Conservation (phyloP, 1,284 basidiomycete species). For the Cutaneotrichosporon sp. region DNA sequence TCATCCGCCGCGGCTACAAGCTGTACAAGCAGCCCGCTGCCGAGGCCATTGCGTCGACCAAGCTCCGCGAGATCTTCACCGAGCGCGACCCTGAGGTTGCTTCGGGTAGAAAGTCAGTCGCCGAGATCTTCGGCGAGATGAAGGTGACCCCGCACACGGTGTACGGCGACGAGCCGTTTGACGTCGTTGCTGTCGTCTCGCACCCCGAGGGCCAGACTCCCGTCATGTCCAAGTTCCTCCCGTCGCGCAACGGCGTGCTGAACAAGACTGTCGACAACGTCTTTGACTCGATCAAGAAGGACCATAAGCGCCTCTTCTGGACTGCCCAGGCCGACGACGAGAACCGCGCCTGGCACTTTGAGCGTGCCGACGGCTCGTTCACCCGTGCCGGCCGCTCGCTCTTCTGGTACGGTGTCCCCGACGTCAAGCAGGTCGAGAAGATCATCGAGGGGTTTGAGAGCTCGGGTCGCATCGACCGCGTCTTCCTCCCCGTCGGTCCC, state of each 20-base stretch:
- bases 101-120: constrained; percentile 79
- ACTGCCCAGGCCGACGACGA: constrained; percentile 93
- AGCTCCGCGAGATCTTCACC: constrained; percentile 86
- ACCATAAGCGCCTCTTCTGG: constrained; percentile 95
- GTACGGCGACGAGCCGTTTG: constrained; percentile 96
- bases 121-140: constrained; percentile 80
- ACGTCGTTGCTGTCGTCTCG: constrained; percentile 90
- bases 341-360: constrained; percentile 96
- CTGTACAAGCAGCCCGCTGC: constrained; percentile 84
- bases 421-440: constrained; percentile 87
- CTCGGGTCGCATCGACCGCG: constrained; percentile 78
- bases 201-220: constrained; percentile 87
- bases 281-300: constrained; percentile 91
- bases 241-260: constrained; percentile 82
- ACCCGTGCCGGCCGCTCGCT: constrained; percentile 85
- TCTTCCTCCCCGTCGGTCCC: constrained; percentile 88
- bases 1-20: constrained; percentile 96
- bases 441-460: constrained; percentile 79
- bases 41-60: constrained; percentile 83
- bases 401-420: constrained; percentile 97
- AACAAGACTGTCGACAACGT: constrained; percentile 98
- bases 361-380: constrained; percentile 96
- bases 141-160: constrained; percentile 84
- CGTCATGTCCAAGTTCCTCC: constrained; percentile 87
- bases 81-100: constrained; percentile 92